Base-by-base conservation (phyloP, 352 stramenopile species). In the Aphanomyces cochlioides region DNA sequence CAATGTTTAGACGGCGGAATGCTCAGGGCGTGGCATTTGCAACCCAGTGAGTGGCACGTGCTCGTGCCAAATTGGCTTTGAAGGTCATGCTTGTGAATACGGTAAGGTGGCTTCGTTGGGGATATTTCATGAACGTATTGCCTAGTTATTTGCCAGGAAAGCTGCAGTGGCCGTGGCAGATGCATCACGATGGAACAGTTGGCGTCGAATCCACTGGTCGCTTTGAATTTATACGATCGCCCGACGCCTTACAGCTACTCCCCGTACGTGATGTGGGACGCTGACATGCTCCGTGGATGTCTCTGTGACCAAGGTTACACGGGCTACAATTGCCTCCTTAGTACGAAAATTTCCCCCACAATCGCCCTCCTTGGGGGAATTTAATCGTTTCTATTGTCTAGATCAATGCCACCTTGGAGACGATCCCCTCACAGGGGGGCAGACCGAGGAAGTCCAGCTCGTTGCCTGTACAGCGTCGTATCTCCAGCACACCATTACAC, bases 41-140 rank as follows among this genome's bases (percentile, higher is more conserved):
- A 71, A 84, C 45, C 74, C 80, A 41, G 69, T 75, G 1, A 85
- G 78, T 5, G 90, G 90, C 5, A 73, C 75, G 15, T 98, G 93
- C 64, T 66, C 60, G 36, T 98, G 93, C 59, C 85, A 97, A 63
- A 74, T 78, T 7, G 88, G 84, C 37, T 97, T 96, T 73, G 77
- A 67, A 3, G 88, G 88, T 13, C 67, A 82, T 40, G 81, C 87
- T 4, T 96, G 89, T 56, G 74, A 92, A 59, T 76, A 75, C 53
- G 7, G 63, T 61, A 50, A 10, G 53, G n/a, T 3, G n/a, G 28
- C 2, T 28, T 28, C 28, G 28, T 28, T 43, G 13, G 21, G 12
- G 60, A 21, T 15, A 57, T 10, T 21, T 12, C 12, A 37, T 56
- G 1, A 13, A 56, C n/a, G 15, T 66, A 28, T 47, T 45, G 38